phyloP scores from a whole-genome alignment of 345 rosid species.

The Eucalyptus pauciflora region DNA sequence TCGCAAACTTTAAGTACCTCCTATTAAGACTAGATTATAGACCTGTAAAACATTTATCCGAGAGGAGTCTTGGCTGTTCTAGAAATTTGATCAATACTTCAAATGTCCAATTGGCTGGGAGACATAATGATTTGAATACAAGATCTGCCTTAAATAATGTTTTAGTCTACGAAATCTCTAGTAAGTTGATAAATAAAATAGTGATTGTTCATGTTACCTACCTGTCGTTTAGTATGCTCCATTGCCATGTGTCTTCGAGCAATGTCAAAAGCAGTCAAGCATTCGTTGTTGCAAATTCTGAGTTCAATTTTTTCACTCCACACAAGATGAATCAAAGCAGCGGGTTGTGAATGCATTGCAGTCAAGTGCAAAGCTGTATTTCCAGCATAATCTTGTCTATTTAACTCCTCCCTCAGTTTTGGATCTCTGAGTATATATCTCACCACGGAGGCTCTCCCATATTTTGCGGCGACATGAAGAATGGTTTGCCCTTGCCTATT shows the following conservation, averaged over 20 bases:
- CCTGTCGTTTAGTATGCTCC: accelerated
- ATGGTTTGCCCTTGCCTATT: not conserved
- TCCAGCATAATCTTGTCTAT: accelerated
- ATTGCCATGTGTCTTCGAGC: accelerated
- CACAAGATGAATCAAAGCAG: not conserved
- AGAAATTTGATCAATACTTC: not conserved
- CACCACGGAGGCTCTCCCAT: accelerated
- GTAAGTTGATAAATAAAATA: not conserved
- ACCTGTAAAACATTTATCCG: accelerated
- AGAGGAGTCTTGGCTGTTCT: not conserved
- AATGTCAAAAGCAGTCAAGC: not conserved
- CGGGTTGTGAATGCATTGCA: not conserved
- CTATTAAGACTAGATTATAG: not conserved
- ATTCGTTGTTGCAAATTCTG: accelerated
- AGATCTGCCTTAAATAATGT: not conserved
- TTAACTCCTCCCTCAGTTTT: no score
- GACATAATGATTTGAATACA: not conserved
- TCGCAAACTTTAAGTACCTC: not conserved
- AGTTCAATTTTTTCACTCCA: accelerated
- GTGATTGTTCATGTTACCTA: not conserved
- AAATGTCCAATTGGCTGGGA: accelerated
- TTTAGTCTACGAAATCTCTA: accelerated
- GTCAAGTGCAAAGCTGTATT: not conserved
- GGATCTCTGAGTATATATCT: not conserved
- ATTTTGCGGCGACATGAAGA: not conserved